These are phyloP conservation scores for Coemansia sp. DNA, from an alignment of 192 early-diverging fungal species.

Conservation along the genomic window DNA sequence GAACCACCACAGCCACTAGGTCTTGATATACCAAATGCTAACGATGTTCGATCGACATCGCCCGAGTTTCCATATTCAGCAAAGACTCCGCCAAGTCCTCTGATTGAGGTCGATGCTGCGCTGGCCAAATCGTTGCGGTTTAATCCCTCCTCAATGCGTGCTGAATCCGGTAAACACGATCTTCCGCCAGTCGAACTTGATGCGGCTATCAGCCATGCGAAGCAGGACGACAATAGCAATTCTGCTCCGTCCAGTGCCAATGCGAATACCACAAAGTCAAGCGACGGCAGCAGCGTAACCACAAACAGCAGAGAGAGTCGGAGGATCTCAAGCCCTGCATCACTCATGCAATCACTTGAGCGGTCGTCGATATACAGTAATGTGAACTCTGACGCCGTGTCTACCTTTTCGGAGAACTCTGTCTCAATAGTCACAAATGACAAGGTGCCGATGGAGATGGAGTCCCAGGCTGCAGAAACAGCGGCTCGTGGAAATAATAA, in stretches of 20 bases:
- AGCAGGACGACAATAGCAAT: neutral
- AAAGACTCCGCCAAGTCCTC: constrained; percentile 39
- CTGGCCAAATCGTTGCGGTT: constrained; percentile 26
- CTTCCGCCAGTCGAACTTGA: neutral
- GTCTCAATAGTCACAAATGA: constrained; percentile 3
- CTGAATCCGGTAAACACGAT: neutral
- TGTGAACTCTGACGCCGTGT: neutral
- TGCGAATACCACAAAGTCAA: neutral
- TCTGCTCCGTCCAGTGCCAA: neutral
- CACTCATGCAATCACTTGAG: neutral
- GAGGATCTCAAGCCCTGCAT: constrained; percentile 5
- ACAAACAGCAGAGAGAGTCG: constrained; percentile 1
- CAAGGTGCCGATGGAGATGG: neutral
- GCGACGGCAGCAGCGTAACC: neutral
- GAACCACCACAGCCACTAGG: neutral
- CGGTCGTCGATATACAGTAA: neutral
- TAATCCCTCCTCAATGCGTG: neutral
- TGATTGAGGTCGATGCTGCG: constrained; percentile 34
- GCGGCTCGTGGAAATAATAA: neutral
- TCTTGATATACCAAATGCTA: neutral
- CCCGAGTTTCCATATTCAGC: neutral
- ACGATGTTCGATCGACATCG: neutral
- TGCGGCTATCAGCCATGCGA: neutral
- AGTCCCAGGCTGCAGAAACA: neutral
- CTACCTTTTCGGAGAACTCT: constrained; percentile 4